Base-by-base conservation (phyloP, 2,329 filamentous ascomycete genomes). In the Davidsoniella neocaledoniae region DNA sequence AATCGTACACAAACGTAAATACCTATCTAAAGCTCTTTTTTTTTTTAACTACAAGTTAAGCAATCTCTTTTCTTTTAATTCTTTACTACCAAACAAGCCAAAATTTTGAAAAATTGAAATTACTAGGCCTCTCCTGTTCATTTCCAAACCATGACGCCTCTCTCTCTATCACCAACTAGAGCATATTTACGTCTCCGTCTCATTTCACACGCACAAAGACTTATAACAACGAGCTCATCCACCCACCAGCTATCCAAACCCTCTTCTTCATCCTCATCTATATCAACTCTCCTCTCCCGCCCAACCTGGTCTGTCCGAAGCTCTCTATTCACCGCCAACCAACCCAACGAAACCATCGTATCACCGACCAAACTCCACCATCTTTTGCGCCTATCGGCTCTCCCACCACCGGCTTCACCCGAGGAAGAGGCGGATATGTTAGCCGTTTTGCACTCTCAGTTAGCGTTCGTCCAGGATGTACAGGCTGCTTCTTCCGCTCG, bases 381-480 rank as follows among this genome's bases (percentile, higher is more conserved):
- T 63, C 78, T 96, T 8, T 79, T 95, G 36, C 83, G 85, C 16
- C 79, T 96, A 38, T 94, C 88, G 3, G 88, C 90, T 12, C 79
- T 98, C 0, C 87, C 90, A 0, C 72, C 73, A 1, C 87, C 90
- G 0, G 65, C 70, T 16, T 70, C 70, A 2, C 56, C 67, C 1
- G 69, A 69, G 47, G 80, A 87, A 57, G 82, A 94, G 61, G 58
- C 68, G 0, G 65, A 70, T 23, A 86, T 94, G 76, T 72, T 94
- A 3, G 61, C 73, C 19, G 88, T 81, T 1, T 72, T 98, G 2
- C 73, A 80, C 48, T 78, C 83, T 29, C 91, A 98, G 61, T 74
- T 98, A 0, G 81, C 83, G 59, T 98, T 98, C 60, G 87, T 96
- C n/a, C 79, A 77, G 54, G 77, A 86, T 54, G 79, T 96, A 17